These are phyloP conservation scores for Massariosphaeria phaeospora DNA, from an alignment of 495 filamentous ascomycete genomes.

Conservation along the genomic window DNA sequence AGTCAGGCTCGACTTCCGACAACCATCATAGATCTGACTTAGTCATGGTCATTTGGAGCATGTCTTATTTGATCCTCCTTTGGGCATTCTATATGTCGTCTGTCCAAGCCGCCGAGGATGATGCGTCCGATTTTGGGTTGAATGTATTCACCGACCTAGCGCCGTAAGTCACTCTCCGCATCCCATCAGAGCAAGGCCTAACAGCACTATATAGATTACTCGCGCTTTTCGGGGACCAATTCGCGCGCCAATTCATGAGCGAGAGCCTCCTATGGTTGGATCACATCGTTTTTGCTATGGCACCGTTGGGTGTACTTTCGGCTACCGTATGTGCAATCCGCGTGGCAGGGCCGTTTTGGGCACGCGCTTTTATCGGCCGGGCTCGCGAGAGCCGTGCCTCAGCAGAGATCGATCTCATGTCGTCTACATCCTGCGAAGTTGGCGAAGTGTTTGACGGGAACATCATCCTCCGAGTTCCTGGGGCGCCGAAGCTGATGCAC, in stretches of 20 bases:
- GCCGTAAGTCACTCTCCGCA: conserved; percentile 28
- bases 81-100: too few relatives aligned
- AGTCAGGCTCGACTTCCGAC: too few relatives aligned
- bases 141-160: conserved; percentile 39
- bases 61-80: too few relatives aligned
- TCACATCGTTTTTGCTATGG: conserved; percentile 19
- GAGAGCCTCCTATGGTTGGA: conserved; percentile 5
- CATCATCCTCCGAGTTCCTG: not conserved
- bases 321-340: conserved; percentile 16
- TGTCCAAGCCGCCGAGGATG: too few relatives aligned
- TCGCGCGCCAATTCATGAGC: conserved; percentile 20
- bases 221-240: conserved; percentile 18
- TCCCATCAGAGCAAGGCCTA: not conserved
- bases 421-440: conserved; percentile 36
- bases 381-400: conserved; percentile 32
- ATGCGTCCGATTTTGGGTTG: too few relatives aligned
- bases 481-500: conserved; percentile 1
- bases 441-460: conserved; percentile 37
- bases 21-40: too few relatives aligned
- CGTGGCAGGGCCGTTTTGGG: conserved; percentile 9
- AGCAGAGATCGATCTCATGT: conserved; percentile 36
- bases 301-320: conserved; percentile 19
- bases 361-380: conserved; percentile 26
- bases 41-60: too few relatives aligned
- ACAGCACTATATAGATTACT: not conserved